These are phyloP conservation scores for Herpetomonas samuelpessoai DNA, from an alignment of 208 protist species.

Conservation along the genomic window DNA sequence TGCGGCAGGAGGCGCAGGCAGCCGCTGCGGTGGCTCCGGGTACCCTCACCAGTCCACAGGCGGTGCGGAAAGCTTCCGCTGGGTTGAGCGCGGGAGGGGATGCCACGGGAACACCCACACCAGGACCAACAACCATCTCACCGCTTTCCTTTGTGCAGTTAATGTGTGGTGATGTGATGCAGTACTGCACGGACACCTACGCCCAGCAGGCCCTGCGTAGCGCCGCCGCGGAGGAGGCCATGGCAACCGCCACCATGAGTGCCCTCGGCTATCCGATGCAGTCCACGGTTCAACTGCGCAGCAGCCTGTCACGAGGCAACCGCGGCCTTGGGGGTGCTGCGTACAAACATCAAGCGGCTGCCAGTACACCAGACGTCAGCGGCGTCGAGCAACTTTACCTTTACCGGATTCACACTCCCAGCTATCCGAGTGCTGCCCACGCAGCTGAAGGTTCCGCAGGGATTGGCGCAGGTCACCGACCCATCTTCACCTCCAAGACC, in stretches of 20 bases:
- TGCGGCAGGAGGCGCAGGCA: not conserved
- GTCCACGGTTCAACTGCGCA: conserved; percentile 3
- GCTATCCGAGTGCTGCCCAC: too few relatives aligned
- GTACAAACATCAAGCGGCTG: too few relatives aligned
- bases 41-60: not conserved
- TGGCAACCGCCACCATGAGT: conserved; percentile 5
- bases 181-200: conserved; percentile 42
- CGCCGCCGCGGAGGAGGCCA: conserved; percentile 13
- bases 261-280: conserved; percentile 11
- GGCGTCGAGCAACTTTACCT: not conserved
- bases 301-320: conserved; percentile 2
- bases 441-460: too few relatives aligned
- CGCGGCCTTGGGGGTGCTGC: not conserved
- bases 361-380: not conserved
- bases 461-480: too few relatives aligned
- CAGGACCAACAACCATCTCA: conserved; percentile 13
- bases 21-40: not conserved
- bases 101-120: not conserved
- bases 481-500: too few relatives aligned
- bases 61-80: not conserved
- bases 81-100: not conserved
- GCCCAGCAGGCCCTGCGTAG: conserved; percentile 34
- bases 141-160: conserved; percentile 65
- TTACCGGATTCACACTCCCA: not conserved
- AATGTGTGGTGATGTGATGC: conserved; percentile 50